Percentiles rank a stretch among this genome's conserved stretches.
These are phyloP conservation scores for Aspergillus pseudonomiae DNA, from an alignment of 2,329 filamentous ascomycete genomes.

Conservation along the genomic window DNA sequence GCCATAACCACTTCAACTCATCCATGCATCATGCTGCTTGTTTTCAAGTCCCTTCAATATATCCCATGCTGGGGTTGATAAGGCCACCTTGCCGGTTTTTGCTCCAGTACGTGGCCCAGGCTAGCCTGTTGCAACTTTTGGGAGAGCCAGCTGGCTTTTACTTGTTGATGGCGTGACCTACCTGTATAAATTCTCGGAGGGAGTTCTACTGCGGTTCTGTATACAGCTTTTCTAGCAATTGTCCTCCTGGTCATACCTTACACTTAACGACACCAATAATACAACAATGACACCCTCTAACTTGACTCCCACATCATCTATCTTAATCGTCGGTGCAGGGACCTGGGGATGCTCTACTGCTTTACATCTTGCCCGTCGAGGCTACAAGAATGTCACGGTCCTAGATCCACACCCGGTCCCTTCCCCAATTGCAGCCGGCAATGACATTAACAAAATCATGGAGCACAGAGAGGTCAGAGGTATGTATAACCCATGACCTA, in stretches of 20 bases:
- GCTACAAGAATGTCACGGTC: slow-evolving; percentile 53
- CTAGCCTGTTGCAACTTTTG: background rate
- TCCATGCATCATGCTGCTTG: background rate
- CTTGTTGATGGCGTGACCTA: background rate
- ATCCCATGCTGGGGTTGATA: background rate
- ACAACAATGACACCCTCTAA: background rate
- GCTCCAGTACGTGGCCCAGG: background rate
- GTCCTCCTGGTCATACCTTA: background rate
- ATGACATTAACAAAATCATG: slow-evolving; percentile 56
- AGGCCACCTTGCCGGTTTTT: background rate
- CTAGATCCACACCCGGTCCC: slow-evolving; percentile 52
- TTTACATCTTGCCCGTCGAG: slow-evolving; percentile 53
- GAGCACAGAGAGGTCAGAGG: slow-evolving; percentile 41
- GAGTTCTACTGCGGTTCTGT: background rate
- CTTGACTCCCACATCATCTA: slow-evolving; percentile 22
- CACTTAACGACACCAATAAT: background rate
- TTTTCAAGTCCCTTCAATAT: background rate
- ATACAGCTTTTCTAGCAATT: background rate
- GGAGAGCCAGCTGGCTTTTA: background rate
- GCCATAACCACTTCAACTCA: background rate
- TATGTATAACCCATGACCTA: slow-evolving; percentile 13
- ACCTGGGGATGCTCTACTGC: slow-evolving; percentile 58
- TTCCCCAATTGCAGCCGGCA: slow-evolving; percentile 53
- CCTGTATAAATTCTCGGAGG: background rate
- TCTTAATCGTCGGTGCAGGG: slow-evolving; percentile 53